phyloP scores from a whole-genome alignment of 345 rosid genomes.

The Syzygium aqueum region DNA sequence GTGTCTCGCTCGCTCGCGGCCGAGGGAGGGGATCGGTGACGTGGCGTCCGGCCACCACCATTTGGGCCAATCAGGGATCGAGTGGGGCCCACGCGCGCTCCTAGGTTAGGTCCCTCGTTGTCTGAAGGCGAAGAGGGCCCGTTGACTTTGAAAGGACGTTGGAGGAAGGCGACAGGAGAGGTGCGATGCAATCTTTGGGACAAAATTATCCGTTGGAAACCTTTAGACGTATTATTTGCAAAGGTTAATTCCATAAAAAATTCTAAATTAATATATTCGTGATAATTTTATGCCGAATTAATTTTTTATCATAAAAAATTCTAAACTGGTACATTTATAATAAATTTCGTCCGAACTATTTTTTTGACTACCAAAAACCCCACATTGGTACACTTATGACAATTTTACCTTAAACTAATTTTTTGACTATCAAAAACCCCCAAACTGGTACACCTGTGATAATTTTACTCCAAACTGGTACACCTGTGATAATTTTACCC shows the following conservation, averaged over 20 bases:
- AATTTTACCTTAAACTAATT: too few species aligned
- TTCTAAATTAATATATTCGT: fast-evolving
- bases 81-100: not conserved
- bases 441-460: too few species aligned
- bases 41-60: not conserved
- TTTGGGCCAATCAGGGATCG: not conserved
- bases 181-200: not conserved
- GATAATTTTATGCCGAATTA: too few species aligned
- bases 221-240: not conserved
- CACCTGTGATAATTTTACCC: too few species aligned
- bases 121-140: not conserved
- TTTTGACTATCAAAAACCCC: too few species aligned
- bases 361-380: too few species aligned
- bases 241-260: too few species aligned
- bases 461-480: too few species aligned
- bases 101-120: not conserved
- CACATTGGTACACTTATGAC: too few species aligned
- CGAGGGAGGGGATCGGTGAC: not conserved
- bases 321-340: fast-evolving
- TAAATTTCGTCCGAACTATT: too few species aligned
- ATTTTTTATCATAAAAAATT: too few species aligned
- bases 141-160: not conserved
- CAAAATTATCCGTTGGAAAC: not conserved
- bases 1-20: not conserved
- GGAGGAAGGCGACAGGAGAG: not conserved